A percentile compares a stretch with the other conserved stretches of the same genome.
phyloP scores from a whole-genome alignment of 441 rosid species.

The Arabidopsis lyrata region DNA sequence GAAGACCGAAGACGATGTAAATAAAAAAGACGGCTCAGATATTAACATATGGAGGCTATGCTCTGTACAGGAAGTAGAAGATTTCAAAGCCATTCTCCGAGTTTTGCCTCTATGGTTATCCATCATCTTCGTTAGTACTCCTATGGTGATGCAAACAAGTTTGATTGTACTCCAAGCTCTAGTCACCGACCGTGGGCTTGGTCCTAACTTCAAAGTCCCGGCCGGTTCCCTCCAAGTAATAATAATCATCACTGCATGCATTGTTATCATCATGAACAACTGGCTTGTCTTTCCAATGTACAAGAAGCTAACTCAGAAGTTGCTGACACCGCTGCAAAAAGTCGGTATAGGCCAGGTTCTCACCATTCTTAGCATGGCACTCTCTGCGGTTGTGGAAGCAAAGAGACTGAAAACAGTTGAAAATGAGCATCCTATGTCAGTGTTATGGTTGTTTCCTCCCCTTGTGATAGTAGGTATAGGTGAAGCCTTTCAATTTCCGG shows the following conservation, averaged over 20 bases:
- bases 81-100: slow-evolving; percentile 53
- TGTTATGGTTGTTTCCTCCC: slow-evolving; percentile 60
- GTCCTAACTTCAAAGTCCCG: slow-evolving; percentile 48
- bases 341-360: slow-evolving; percentile 57
- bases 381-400: slow-evolving; percentile 55
- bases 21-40: no score
- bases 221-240: slow-evolving; percentile 52
- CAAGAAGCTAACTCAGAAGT: slow-evolving; percentile 37
- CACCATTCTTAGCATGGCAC: slow-evolving; percentile 44
- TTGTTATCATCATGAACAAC: slow-evolving; percentile 44
- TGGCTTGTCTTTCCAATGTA: slow-evolving; percentile 44
- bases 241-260: slow-evolving; percentile 37
- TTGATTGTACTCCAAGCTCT: slow-evolving; percentile 54
- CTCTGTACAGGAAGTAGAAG: slow-evolving; percentile 62
- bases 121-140: slow-evolving; percentile 41
- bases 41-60: slow-evolving; percentile 45
- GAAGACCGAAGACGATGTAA: neutral
- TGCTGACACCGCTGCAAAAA: slow-evolving; percentile 47
- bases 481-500: no score
- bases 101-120: slow-evolving; percentile 50
- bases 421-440: slow-evolving; percentile 39
- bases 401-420: slow-evolving; percentile 41
- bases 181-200: slow-evolving; percentile 47
- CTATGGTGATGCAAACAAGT: slow-evolving; percentile 43
- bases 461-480: no score